These are phyloP conservation scores for Dittrichia graveolens DNA, from an alignment of 129 eudicot genomes.

Conservation along the genomic window DNA sequence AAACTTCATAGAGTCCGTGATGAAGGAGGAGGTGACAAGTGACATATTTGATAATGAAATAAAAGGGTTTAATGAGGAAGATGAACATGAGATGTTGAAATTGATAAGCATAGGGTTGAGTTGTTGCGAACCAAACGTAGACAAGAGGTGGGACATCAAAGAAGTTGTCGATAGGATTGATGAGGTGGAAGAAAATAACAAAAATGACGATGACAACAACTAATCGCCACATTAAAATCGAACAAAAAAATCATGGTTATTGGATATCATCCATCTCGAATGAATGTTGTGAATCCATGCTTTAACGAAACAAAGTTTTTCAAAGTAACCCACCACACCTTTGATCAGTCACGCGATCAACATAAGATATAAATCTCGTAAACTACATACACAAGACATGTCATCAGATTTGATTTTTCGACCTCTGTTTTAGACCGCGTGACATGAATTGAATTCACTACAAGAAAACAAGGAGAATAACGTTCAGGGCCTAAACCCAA, in stretches of 20 bases:
- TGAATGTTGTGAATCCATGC: conserved; percentile 12
- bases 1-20: conserved; percentile 51
- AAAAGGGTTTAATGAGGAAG: conserved; percentile 30
- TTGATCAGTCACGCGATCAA: no score
- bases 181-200: conserved; percentile 56
- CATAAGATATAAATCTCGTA: no score
- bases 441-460: no score
- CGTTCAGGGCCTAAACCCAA: no score
- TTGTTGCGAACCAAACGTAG: conserved; percentile 68
- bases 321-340: no score
- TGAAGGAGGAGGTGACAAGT: conserved; percentile 34
- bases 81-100: conserved; percentile 64
- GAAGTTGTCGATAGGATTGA: conserved; percentile 70
- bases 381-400: no score
- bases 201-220: conserved; percentile 28
- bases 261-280: conserved; percentile 20
- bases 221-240: neutral
- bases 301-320: neutral
- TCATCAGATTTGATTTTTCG: no score
- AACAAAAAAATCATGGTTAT: neutral
- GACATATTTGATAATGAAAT: conserved; percentile 70
- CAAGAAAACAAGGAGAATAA: no score
- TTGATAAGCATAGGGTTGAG: conserved; percentile 64
- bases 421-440: no score
- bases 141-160: conserved; percentile 68